Evolutionary conservation across 805 yeast genomes (phyloP), one percentile per base, ranked within the genome.

Genomic region (Candida pini): DNA sequence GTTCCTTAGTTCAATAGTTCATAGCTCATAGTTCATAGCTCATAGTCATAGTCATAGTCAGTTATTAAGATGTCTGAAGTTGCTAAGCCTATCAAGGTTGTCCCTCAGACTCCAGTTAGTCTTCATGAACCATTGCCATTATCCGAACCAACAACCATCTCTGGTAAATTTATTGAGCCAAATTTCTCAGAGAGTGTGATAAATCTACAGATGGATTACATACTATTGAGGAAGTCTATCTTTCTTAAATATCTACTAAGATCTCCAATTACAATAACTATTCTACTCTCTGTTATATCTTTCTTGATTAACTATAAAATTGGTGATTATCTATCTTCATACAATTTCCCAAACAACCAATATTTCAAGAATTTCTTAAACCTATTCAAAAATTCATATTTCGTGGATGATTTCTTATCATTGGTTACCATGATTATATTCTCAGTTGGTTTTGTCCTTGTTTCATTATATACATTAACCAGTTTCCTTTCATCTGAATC

Each of bases 171-270:
- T 2, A 62, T 84, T 33, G 63, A 62, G 6, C 89, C 89, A 1
- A 74, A 71, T 20, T 64, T 67, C 26, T 65, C 81, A 1, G 71
- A 73, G 28, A 83, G 83, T 9, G 73, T 80, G 1, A 50, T 79
- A 35, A 77, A 74, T 38, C 57, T 82, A 39, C 75, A 80, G 20
- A 76, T 83, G 38, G 92, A 83, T 53, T 75, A 68, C 44, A 60
- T 73, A 36, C 51, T 70, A 17, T 66, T 62, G 42, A 52, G 63
- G 26, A 80, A 74, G 49, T 58, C 77, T 2, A 40, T 56, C 18
- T 63, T 75, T 34, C 73, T 71, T 51, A 66, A 51, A 38, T 48
- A 49, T 30, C 48, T 75, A 26, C 64, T 75, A 31, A 67, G 68
- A 63, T 70, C 69, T 50, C 73, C 71, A 3, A 38, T 62, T 16